Evolutionary conservation across 169 alveolate genomes (phyloP).

Genomic region (Cryptosporidium ubiquitum): DNA sequence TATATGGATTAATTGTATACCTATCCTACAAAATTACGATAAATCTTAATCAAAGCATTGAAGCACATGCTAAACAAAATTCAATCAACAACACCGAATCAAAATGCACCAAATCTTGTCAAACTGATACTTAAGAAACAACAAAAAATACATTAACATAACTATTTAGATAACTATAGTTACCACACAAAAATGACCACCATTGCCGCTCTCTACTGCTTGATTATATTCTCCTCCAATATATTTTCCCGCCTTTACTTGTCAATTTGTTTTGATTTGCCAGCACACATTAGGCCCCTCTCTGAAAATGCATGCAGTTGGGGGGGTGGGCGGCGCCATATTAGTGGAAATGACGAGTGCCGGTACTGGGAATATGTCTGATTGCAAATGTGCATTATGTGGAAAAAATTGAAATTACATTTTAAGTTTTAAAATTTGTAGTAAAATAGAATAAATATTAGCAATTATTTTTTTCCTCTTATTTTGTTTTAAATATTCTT

Average conservation of each 20-base stretch:
- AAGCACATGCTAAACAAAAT: neutral
- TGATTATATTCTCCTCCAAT: too few relatives aligned
- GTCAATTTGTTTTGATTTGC: too few relatives aligned
- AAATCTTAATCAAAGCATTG: neutral
- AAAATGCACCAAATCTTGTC: neutral
- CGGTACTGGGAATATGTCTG: neutral
- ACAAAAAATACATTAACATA: too few relatives aligned
- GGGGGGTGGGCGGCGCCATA: neutral
- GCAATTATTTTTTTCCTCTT: neutral
- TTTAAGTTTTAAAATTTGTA: neutral
- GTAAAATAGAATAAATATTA: neutral
- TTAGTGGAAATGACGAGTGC: neutral
- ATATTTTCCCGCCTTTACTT: too few relatives aligned
- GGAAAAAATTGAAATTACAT: neutral
- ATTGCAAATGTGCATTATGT: neutral
- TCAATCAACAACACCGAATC: neutral
- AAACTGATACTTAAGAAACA: neutral
- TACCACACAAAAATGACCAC: neutral
- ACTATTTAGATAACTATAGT: neutral
- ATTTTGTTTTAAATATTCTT: neutral
- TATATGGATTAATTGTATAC: conserved; percentile 20
- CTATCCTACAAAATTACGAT: conserved; percentile 5
- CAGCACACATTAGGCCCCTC: too few relatives aligned
- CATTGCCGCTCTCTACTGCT: too few relatives aligned
- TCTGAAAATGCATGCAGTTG: neutral